phyloP scores from a whole-genome alignment of 2,329 filamentous ascomycete species.

The Phaeophleospora eucalypticola region DNA sequence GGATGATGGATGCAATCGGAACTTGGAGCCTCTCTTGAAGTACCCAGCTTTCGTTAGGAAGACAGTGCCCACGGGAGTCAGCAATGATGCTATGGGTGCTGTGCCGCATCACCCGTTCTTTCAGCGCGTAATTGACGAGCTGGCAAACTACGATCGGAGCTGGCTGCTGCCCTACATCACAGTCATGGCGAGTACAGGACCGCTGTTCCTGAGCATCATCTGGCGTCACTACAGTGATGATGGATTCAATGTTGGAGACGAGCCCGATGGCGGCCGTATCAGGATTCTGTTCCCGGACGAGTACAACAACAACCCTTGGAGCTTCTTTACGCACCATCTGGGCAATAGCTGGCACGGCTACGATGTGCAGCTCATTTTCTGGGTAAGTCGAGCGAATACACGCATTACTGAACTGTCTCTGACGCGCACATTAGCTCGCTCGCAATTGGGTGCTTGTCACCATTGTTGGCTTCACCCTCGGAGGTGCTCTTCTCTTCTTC shows the following conservation, averaged over 20 bases:
- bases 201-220: slow-evolving; percentile 69
- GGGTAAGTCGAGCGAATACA: slow-evolving; percentile 40
- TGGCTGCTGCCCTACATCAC: slow-evolving; percentile 71
- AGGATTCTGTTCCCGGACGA: slow-evolving; percentile 66
- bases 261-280: slow-evolving; percentile 48
- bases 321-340: slow-evolving; percentile 65
- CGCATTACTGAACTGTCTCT: slow-evolving; percentile 6
- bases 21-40: slow-evolving; percentile 60
- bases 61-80: slow-evolving; percentile 72
- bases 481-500: slow-evolving; percentile 44
- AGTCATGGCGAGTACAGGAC: slow-evolving; percentile 75
- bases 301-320: slow-evolving; percentile 65
- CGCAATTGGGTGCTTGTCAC: slow-evolving; percentile 55
- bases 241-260: slow-evolving; percentile 41
- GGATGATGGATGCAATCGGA: slow-evolving; percentile 65
- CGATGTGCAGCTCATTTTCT: slow-evolving; percentile 62
- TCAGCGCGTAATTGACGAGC: slow-evolving; percentile 61
- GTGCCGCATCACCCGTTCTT: slow-evolving; percentile 72
- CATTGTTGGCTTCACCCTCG: slow-evolving; percentile 48
- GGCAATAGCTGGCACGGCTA: slow-evolving; percentile 64
- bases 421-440: slow-evolving; percentile 31
- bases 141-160: slow-evolving; percentile 64
- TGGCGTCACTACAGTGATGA: slow-evolving; percentile 68
- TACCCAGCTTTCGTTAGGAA: slow-evolving; percentile 68
- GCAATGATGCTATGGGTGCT: slow-evolving; percentile 75